Percentiles rank a stretch among this genome's conserved stretches.
These are phyloP conservation scores for Quillaja saponaria DNA, from an alignment of 306 rosid species.

Conservation along the genomic window DNA sequence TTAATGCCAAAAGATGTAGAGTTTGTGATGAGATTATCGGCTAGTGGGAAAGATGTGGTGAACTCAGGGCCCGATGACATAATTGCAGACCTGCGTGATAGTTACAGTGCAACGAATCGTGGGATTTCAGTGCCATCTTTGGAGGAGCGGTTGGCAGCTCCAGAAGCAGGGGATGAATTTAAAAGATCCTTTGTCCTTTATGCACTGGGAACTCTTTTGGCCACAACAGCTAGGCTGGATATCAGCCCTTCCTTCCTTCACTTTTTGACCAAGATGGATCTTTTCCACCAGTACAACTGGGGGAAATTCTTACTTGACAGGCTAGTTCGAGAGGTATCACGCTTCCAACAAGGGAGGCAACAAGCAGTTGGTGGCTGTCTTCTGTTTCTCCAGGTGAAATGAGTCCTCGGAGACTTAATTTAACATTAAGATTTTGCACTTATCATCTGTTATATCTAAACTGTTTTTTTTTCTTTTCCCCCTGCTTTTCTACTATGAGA, in stretches of 20 bases:
- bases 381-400: conserved; percentile 43
- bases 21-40: too few species aligned
- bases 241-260: conserved; percentile 50
- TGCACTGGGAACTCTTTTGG: conserved; percentile 43
- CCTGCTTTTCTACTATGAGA: conserved; percentile 49
- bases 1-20: too few species aligned
- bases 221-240: conserved; percentile 48
- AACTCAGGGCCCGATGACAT: conserved; percentile 48
- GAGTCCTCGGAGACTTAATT: neutral
- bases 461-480: too few species aligned
- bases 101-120: conserved; percentile 41
- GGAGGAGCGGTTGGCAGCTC: conserved; percentile 40
- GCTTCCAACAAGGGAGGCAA: conserved; percentile 45
- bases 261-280: conserved; percentile 41
- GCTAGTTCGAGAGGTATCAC: conserved; percentile 42
- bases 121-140: conserved; percentile 44
- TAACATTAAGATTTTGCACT: neutral
- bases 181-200: conserved; percentile 44
- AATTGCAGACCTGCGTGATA: conserved; percentile 33
- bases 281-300: conserved; percentile 46
- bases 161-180: conserved; percentile 47
- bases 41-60: too few species aligned
- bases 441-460: neutral
- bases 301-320: conserved; percentile 46
- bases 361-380: conserved; percentile 51